These are phyloP conservation scores for Globisporangium takayamanum DNA, from an alignment of 352 stramenopile species.

Conservation along the genomic window DNA sequence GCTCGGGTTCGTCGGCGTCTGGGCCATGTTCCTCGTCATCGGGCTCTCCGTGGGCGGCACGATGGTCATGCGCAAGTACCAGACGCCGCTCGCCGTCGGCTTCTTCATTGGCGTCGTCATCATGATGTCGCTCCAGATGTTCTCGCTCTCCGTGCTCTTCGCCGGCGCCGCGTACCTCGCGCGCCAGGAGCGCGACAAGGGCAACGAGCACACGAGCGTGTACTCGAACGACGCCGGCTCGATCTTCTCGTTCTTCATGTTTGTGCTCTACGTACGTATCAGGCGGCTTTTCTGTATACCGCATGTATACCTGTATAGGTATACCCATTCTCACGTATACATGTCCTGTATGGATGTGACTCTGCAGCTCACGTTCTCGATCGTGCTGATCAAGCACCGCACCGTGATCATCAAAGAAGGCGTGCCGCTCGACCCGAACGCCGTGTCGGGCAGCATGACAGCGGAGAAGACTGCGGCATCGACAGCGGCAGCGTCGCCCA, in stretches of 20 bases:
- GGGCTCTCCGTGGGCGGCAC: constrained; percentile 77
- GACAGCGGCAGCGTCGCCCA: constrained; percentile 38
- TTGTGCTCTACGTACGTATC: constrained; percentile 72
- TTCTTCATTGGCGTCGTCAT: constrained; percentile 89
- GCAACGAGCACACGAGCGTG: constrained; percentile 48
- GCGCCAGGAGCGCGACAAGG: constrained; percentile 51
- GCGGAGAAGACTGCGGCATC: constrained; percentile 47
- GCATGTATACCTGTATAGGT: background rate
- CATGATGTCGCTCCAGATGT: constrained; percentile 89
- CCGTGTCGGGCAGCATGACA: constrained; percentile 13
- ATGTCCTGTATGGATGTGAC: background rate
- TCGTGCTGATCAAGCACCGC: constrained; percentile 70
- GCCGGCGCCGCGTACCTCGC: constrained; percentile 63
- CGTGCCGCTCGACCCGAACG: constrained; percentile 28
- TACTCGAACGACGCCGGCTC: constrained; percentile 71
- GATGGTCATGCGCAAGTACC: constrained; percentile 88
- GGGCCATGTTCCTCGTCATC: constrained; percentile 79
- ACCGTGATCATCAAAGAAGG: constrained; percentile 82
- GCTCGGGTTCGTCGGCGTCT: constrained; percentile 76
- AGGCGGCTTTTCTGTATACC: no score
- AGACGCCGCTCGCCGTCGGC: constrained; percentile 78
- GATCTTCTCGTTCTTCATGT: constrained; percentile 87
- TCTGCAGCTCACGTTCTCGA: constrained; percentile 44
- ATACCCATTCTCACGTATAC: background rate
- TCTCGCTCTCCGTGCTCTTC: constrained; percentile 77